These are phyloP conservation scores for Moricandia moricandioides DNA, from an alignment of 345 rosid genomes.

Conservation along the genomic window DNA sequence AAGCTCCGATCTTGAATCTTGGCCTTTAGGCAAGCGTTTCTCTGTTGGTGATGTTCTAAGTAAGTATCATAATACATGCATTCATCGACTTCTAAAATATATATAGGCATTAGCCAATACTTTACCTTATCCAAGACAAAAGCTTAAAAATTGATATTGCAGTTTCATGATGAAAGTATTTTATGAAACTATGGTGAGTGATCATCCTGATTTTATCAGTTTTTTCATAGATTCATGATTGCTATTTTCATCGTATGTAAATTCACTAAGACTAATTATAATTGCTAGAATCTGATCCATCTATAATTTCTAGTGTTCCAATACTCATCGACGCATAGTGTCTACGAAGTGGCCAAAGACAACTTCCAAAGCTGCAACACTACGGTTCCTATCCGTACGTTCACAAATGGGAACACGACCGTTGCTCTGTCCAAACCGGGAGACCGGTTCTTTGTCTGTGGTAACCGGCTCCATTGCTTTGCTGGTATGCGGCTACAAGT, in stretches of 20 bases:
- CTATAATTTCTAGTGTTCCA: conserved; percentile 53
- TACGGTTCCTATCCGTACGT: conserved; percentile 44
- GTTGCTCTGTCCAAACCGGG: conserved; percentile 58
- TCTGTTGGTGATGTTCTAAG: conserved; percentile 71
- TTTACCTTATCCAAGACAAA: no score
- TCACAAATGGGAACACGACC: conserved; percentile 76
- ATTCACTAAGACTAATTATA: background rate
- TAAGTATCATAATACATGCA: conserved; percentile 32
- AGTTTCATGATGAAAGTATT: no score
- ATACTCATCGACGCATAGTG: conserved; percentile 60
- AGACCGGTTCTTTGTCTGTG: conserved; percentile 55
- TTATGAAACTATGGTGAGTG: no score
- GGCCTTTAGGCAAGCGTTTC: conserved; percentile 67
- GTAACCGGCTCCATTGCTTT: conserved; percentile 65
- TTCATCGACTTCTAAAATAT: background rate
- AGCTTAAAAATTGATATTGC: no score
- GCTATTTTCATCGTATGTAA: background rate
- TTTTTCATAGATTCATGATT: background rate
- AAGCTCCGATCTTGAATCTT: conserved; percentile 67
- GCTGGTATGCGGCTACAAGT: conserved; percentile 84
- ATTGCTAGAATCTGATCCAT: background rate
- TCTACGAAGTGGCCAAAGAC: conserved; percentile 53
- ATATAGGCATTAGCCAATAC: background rate
- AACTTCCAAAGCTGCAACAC: conserved; percentile 60
- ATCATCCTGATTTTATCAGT: background rate